Conservation (phyloP, 1,139 yeast species). For the Hansenula sp. region DNA sequence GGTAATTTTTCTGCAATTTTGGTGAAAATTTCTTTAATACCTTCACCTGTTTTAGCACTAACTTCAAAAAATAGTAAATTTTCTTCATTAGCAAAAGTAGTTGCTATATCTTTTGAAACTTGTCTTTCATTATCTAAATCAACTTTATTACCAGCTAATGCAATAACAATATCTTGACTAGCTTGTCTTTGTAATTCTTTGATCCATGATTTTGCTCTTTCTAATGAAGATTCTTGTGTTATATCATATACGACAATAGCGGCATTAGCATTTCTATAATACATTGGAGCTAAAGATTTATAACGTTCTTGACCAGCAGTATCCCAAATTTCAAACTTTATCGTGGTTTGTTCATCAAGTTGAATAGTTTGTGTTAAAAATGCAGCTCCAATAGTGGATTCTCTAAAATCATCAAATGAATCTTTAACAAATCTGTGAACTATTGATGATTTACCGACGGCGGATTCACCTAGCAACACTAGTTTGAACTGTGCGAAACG, state of each 20-base stretch:
- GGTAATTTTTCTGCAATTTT: slow-evolving; percentile 77
- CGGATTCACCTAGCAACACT: slow-evolving; percentile 89
- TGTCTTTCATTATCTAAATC: slow-evolving; percentile 60
- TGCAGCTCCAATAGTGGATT: slow-evolving; percentile 97
- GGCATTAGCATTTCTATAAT: slow-evolving; percentile 80
- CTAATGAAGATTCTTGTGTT: slow-evolving; percentile 63
- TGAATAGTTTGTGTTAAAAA: slow-evolving; percentile 87
- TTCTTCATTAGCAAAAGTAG: slow-evolving; percentile 63
- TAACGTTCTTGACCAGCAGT: slow-evolving; percentile 88
- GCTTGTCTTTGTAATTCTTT: slow-evolving; percentile 93
- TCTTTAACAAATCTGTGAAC: slow-evolving; percentile 93
- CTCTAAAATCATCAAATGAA: slow-evolving; percentile 90
- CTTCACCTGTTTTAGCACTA: slow-evolving; percentile 87
- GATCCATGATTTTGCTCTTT: slow-evolving; percentile 93
- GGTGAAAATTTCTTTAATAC: slow-evolving; percentile 75
- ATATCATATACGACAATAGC: slow-evolving; percentile 79
- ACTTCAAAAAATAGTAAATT: slow-evolving; percentile 84
- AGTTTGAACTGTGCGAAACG: slow-evolving; percentile 61
- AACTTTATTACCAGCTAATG: slow-evolving; percentile 77
- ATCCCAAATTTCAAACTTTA: slow-evolving; percentile 84
- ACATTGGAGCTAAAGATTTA: slow-evolving; percentile 81
- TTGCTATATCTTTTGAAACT: slow-evolving; percentile 50
- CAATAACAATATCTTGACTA: slow-evolving; percentile 74
- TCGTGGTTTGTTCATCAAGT: slow-evolving; percentile 51
- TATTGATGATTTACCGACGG: slow-evolving; percentile 90